Percentiles rank a stretch among this genome's conserved stretches.
Conservation (phyloP, 164 flowering plant genomes). For the Dillenia turbinata region DNA sequence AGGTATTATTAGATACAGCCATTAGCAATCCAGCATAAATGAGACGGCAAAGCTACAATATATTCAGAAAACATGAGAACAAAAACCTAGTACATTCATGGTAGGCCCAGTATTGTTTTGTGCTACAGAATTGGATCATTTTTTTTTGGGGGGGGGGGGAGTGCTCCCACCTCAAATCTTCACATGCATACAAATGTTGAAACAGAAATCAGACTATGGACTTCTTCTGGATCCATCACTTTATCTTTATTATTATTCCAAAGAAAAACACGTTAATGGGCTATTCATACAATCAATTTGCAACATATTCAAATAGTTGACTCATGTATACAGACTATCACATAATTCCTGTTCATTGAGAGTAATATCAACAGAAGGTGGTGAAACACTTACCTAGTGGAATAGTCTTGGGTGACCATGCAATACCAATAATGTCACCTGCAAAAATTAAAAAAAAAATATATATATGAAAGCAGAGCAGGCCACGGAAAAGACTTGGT, state of each 20-base stretch:
- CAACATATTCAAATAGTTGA: neutral
- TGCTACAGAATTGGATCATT: no score
- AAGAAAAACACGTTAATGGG: neutral
- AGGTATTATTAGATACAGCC: neutral
- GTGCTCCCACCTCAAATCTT: no score
- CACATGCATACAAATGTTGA: no score
- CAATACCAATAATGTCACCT: slow-evolving; percentile 86
- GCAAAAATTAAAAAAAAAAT: slow-evolving; percentile 19
- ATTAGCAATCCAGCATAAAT: neutral
- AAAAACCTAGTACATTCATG: no score
- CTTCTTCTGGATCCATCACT: no score
- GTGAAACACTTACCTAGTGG: slow-evolving; percentile 44
- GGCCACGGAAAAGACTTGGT: neutral
- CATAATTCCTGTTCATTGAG: no score
- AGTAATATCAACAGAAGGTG: neutral
- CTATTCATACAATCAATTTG: neutral
- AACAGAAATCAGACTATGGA: no score
- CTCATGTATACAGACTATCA: no score
- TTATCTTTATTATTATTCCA: neutral
- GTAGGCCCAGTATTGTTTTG: no score
- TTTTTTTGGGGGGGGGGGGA: no score
- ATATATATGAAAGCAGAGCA: neutral
- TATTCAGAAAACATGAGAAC: neutral
- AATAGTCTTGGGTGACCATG: slow-evolving; percentile 72
- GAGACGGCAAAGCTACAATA: neutral